Base-by-base conservation (phyloP, 148 eudicot species). In the Chenopodium suecicum region DNA sequence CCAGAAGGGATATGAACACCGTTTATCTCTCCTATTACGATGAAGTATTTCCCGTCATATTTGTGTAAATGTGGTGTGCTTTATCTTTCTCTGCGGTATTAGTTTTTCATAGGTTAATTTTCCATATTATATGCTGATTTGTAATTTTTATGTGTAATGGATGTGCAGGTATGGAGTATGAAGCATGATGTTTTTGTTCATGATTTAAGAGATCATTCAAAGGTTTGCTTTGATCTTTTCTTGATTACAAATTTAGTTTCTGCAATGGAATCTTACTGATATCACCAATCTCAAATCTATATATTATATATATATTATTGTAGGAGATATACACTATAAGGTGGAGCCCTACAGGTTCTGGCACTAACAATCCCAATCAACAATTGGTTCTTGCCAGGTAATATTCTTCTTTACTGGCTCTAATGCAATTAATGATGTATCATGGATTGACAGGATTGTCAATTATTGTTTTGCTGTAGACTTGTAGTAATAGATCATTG, bases 331-430 rank as follows among this genome's bases (percentile, higher is more conserved):
- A 88, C 76, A 89, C 93, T 54, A 89, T 90, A 66, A 84, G 95
- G 70, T 92, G 93, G 93, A 92, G 93, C 82, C 95, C 93, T 68
- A 90, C 92, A 67, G 91, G 91, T 47, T 86, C 87, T 52, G 91
- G 89, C 62, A 90, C 95, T 27, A 89, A 60, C 84, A 91, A 91
- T 75, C 93, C 94, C 48, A 90, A 91, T 67, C 88, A 89, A 63
- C 90, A 82, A 73, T 81, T 91, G 85, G 78, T 92, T 70, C 86
- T 93, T 77, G 97, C 97, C 62, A 93, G 95, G 97, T 93, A 83
- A 23, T 67, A 32, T 65, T 74, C 62, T 11, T 79, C n/a, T 27
- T 3, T 46, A 23, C 47, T 76, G 12, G 11, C 22, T 25, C 60
- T 58, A 12, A 7, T 58, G 14, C 25, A 25, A 52, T 52, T 52